Conservation (phyloP, 2,329 filamentous ascomycete genomes). For the Botrytis aclada region DNA sequence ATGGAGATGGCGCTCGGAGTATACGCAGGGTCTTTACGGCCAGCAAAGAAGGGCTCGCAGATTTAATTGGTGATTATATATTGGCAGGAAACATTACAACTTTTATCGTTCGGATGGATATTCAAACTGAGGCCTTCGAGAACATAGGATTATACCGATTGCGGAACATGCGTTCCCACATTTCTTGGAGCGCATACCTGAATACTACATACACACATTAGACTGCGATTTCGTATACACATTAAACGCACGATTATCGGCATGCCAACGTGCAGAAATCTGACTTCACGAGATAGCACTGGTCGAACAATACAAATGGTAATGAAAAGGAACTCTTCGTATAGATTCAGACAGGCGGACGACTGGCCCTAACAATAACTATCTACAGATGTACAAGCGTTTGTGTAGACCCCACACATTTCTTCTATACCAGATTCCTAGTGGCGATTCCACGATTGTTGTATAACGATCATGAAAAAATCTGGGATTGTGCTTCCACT, state of each 20-base stretch:
- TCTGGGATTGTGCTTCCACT: background rate
- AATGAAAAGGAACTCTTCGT: background rate
- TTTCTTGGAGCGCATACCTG: background rate
- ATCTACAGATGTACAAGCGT: constrained; percentile 1
- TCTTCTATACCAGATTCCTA: background rate
- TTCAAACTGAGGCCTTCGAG: background rate
- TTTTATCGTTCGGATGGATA: background rate
- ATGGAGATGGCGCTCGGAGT: background rate
- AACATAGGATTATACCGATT: background rate
- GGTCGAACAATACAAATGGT: background rate
- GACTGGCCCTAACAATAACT: background rate
- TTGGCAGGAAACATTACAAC: constrained; percentile 1
- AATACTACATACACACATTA: background rate
- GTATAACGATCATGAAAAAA: too few species aligned
- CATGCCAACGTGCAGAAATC: background rate
- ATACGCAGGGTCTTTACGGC: background rate
- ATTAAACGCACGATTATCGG: background rate
- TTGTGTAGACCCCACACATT: background rate
- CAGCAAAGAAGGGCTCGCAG: background rate
- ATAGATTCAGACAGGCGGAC: background rate
- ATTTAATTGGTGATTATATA: background rate
- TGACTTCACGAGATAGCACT: background rate
- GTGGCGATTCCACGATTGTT: background rate
- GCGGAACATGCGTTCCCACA: background rate
- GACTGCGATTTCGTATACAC: constrained; percentile 61